A percentile compares a stretch with the other conserved stretches of the same genome.
Conservation (phyloP, 495 filamentous ascomycete genomes). For the Melanomma pulvis-pyrius region DNA sequence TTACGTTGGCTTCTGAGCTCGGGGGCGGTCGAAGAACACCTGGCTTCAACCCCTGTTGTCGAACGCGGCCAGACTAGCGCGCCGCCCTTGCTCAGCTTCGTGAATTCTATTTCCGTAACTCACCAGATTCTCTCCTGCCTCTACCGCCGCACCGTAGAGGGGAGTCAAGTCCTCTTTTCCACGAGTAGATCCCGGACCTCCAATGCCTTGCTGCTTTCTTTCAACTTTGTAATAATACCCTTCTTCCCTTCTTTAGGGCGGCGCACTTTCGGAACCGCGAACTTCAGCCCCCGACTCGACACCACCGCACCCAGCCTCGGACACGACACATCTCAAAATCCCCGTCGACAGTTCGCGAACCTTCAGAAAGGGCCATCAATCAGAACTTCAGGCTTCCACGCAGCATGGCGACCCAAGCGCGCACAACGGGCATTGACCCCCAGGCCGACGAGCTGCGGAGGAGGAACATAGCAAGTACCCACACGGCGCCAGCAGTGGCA, state of each 20-base stretch:
- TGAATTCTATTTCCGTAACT: conserved; percentile 29
- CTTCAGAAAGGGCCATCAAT: neutral
- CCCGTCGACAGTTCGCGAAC: neutral
- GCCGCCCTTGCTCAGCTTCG: conserved; percentile 15
- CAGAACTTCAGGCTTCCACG: neutral
- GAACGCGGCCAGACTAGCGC: neutral
- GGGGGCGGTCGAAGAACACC: no score
- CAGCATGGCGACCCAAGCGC: conserved; percentile 40
- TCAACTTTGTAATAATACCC: conserved; percentile 30
- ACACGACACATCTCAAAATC: neutral
- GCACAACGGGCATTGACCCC: conserved; percentile 66
- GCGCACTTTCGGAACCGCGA: conserved; percentile 1
- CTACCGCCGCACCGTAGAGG: conserved; percentile 6
- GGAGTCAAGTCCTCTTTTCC: conserved; percentile 3
- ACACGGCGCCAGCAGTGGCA: conserved; percentile 43
- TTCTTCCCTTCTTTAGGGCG: conserved; percentile 25
- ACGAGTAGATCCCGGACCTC: neutral
- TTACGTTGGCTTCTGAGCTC: neutral
- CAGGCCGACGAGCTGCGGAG: conserved; percentile 68
- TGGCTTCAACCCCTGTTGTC: neutral
- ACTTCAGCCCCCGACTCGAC: conserved; percentile 20
- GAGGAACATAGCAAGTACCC: conserved; percentile 63
- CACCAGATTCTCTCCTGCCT: conserved; percentile 15
- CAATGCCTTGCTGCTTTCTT: conserved; percentile 4
- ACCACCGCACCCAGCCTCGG: neutral